Evolutionary conservation across 192 early-diverging fungal species (phyloP), one percentile per base, ranked within the genome.

Genomic region (Backusella circina): DNA sequence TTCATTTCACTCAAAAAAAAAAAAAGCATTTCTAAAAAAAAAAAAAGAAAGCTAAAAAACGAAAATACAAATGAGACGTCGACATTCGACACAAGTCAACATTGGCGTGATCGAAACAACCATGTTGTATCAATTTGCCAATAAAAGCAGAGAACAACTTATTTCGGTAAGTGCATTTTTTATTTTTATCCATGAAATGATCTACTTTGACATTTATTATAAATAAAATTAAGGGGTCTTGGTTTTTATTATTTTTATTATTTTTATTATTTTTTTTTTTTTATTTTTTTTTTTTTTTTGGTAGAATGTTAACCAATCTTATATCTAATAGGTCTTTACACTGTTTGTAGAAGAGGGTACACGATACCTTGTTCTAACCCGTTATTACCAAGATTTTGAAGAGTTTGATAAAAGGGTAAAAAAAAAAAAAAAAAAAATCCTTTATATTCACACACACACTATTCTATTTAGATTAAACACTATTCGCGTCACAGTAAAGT

Each of bases 301-400:
- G 33, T 35, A 35, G n/a, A n/a, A n/a, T n/a, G n/a, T n/a, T n/a
- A n/a, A n/a, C n/a, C n/a, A n/a, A n/a, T n/a, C n/a, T n/a, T n/a
- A n/a, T n/a, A n/a, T n/a, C n/a, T 26, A 64, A 73, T 73, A 83
- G 82, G 78, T 83, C n/a, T 83, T 80, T 65, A 83, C 79, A 51
- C 47, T 83, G 10, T 73, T 83, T 65, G 54, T 83, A 31, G 81
- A 83, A 67, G 81, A 83, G 64, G 69, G 73, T 10, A 74, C 69
- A 18, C 65, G 72, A 21, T 79, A 75, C 37, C 72, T 71, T 31
- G 73, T 44, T n/a, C 38, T 83, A 21, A 75, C 77, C 33, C 78
- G 82, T n/a, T 83, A 79, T 67, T 74, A 79, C 44, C 38, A 72
- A 28, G 82, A 83, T 26, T 83, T 83, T 75, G 65, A 69, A 50